phyloP scores from a whole-genome alignment of 306 rosid genomes.

The Neltuma alba region DNA sequence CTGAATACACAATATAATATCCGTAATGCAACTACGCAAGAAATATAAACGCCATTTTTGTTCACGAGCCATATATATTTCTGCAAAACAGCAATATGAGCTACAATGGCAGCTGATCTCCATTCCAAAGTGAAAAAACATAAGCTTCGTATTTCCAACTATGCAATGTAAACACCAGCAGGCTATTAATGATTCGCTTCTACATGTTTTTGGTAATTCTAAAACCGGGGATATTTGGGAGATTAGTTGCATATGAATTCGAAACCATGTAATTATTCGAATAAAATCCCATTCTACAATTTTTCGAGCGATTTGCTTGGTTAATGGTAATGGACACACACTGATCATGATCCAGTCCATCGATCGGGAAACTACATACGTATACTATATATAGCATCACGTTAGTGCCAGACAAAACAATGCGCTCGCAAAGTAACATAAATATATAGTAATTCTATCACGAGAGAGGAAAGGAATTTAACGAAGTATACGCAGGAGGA shows the following conservation, averaged over 20 bases:
- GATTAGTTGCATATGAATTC: background rate
- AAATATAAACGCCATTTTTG: background rate
- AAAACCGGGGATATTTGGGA: background rate
- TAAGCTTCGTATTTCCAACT: background rate
- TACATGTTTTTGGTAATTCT: background rate
- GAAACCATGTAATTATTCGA: background rate
- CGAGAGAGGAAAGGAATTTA: background rate
- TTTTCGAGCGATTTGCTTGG: constrained; percentile 34
- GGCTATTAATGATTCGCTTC: background rate
- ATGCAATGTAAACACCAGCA: background rate
- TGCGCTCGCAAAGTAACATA: background rate
- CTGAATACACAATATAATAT: background rate
- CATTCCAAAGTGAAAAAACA: background rate
- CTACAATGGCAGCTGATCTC: background rate
- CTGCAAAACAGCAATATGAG: background rate
- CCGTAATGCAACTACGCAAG: background rate
- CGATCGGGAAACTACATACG: constrained; percentile 6
- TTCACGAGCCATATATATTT: background rate
- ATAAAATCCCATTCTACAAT: background rate
- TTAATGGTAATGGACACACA: constrained; percentile 14
- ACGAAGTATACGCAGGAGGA: constrained; percentile 3
- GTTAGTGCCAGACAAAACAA: constrained; percentile 13
- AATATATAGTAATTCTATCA: background rate
- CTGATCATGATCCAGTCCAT: constrained; percentile 19
- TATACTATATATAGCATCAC: background rate